Evolutionary conservation across 2,329 filamentous ascomycete species (phyloP).

Genomic region (Teratosphaeria zuluensis): DNA sequence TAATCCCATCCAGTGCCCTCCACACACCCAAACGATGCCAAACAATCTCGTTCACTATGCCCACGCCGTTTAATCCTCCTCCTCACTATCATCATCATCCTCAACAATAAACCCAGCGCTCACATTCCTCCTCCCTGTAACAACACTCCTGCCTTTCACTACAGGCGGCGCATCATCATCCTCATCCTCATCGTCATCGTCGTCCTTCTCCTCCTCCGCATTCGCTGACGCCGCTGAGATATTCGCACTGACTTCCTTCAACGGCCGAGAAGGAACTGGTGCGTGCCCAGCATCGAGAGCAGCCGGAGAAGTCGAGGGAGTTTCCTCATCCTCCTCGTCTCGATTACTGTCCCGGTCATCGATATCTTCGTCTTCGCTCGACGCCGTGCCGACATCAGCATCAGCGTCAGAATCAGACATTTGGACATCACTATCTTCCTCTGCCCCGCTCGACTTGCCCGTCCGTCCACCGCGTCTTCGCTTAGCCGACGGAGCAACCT

Average conservation of each 20-base stretch:
- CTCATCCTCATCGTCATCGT: constrained; percentile 32
- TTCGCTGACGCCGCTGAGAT: constrained; percentile 10
- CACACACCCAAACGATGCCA: no score
- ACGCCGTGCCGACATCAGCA: neutral
- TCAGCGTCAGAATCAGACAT: neutral
- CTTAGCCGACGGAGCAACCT: constrained; percentile 2
- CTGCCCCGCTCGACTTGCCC: neutral
- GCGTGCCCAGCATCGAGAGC: neutral
- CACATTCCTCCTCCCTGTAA: constrained; percentile 23
- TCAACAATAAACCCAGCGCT: constrained; percentile 34
- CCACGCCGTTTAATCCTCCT: no score
- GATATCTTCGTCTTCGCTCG: neutral
- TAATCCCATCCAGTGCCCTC: no score
- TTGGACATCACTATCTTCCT: neutral
- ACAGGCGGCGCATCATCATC: constrained; percentile 27
- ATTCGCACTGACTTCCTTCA: constrained; percentile 21
- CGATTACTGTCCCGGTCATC: neutral
- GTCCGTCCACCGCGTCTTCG: neutral
- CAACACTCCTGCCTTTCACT: constrained; percentile 21
- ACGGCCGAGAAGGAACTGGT: constrained; percentile 1
- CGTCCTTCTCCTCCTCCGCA: neutral
- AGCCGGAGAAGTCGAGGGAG: constrained; percentile 11
- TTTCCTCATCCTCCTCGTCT: constrained; percentile 7
- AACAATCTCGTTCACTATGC: no score
- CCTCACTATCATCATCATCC: constrained; percentile 26